Evolutionary conservation across 371 early-diverging fungal genomes (phyloP).

Genomic region (Entomophthora muscae): DNA sequence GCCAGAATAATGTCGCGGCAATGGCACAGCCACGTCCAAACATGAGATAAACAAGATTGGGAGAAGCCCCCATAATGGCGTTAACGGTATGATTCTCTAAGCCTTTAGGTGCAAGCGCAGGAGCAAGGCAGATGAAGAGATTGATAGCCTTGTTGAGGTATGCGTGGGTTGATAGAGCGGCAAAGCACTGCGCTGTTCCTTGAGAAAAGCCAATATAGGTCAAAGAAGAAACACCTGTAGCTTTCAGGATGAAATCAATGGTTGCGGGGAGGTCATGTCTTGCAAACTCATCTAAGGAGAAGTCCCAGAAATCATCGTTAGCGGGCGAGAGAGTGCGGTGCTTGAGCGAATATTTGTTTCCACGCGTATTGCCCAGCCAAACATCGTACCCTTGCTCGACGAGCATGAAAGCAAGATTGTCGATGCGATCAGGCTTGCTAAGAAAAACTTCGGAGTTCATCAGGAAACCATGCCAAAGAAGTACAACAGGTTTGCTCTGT

Average conservation of each 20-base stretch:
- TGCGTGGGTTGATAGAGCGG: slow-evolving; percentile 63
- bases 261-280: slow-evolving; percentile 70
- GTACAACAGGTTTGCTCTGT: slow-evolving; percentile 56
- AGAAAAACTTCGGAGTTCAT: slow-evolving; percentile 89
- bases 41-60: slow-evolving; percentile 76
- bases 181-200: slow-evolving; percentile 85
- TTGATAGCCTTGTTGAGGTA: slow-evolving; percentile 65
- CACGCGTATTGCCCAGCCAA: slow-evolving; percentile 92
- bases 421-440: slow-evolving; percentile 48
- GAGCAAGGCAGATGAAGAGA: slow-evolving; percentile 79
- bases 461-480: slow-evolving; percentile 88
- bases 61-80: slow-evolving; percentile 68
- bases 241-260: slow-evolving; percentile 63
- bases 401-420: slow-evolving; percentile 48
- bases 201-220: slow-evolving; percentile 94
- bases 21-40: slow-evolving; percentile 75
- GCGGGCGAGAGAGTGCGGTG: slow-evolving; percentile 46
- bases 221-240: slow-evolving; percentile 55
- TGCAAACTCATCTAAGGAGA: slow-evolving; percentile 81
- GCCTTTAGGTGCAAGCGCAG: slow-evolving; percentile 70
- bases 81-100: slow-evolving; percentile 64
- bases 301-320: slow-evolving; percentile 78
- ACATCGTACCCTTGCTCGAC: slow-evolving; percentile 82
- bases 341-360: slow-evolving; percentile 87
- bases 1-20: slow-evolving; percentile 73